Conservation (phyloP, 1,284 basidiomycete genomes). For the Cryptococcus sp. region DNA sequence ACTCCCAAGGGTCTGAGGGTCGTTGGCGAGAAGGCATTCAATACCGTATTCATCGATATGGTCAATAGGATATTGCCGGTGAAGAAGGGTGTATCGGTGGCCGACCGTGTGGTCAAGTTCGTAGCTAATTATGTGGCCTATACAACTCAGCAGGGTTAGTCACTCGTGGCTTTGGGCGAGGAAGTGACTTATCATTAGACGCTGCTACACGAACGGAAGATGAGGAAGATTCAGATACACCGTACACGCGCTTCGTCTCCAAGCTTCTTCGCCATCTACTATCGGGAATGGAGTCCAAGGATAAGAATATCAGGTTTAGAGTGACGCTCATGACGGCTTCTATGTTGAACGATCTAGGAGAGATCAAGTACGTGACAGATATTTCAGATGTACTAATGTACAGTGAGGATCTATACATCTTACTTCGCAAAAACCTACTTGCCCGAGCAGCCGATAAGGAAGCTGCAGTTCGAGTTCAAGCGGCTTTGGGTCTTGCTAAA, state of each 20-base stretch:
- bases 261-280: slow-evolving; percentile 73
- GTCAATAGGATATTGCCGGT: slow-evolving; percentile 66
- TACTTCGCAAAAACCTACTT: slow-evolving; percentile 66
- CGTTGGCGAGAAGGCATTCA: slow-evolving; percentile 76
- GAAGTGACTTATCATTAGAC: slow-evolving; percentile 10
- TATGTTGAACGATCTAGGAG: slow-evolving; percentile 72
- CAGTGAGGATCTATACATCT: slow-evolving; percentile 76
- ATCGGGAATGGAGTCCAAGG: slow-evolving; percentile 79
- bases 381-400: background rate
- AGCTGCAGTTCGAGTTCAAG: slow-evolving; percentile 72
- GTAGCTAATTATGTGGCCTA: slow-evolving; percentile 76
- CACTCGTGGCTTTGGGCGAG: background rate
- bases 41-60: slow-evolving; percentile 67
- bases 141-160: slow-evolving; percentile 69
- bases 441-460: slow-evolving; percentile 84
- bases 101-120: slow-evolving; percentile 81
- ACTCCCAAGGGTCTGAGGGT: slow-evolving; percentile 57
- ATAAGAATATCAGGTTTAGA: slow-evolving; percentile 80
- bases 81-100: slow-evolving; percentile 77
- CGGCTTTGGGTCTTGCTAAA: slow-evolving; percentile 78
- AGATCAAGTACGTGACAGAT: slow-evolving; percentile 64
- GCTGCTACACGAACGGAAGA: slow-evolving; percentile 42
- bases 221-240: slow-evolving; percentile 66
- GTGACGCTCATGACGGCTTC: slow-evolving; percentile 74
- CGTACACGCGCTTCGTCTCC: slow-evolving; percentile 67